These are phyloP conservation scores for Nyctanthes arbortristis DNA, from an alignment of 257 asterid species.

Conservation along the genomic window DNA sequence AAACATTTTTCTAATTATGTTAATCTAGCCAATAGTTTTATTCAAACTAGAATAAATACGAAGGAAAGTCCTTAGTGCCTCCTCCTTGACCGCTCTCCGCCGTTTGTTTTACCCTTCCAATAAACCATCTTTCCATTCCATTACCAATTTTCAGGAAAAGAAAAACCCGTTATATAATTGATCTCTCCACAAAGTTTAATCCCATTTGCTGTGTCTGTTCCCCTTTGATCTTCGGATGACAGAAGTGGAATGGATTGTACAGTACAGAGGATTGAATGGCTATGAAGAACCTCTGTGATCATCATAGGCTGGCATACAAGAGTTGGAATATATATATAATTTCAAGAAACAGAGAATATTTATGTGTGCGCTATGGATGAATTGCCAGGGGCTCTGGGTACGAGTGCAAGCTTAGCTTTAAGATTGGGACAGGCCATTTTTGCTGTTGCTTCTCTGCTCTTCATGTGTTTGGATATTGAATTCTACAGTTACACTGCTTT, in stretches of 20 bases:
- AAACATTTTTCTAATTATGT: background rate
- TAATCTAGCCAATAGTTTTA: no score
- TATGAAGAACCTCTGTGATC: slow-evolving; percentile 35
- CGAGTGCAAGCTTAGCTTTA: slow-evolving; percentile 89
- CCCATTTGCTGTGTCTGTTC: background rate
- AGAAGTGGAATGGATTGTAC: slow-evolving; percentile 39
- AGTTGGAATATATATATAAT: slow-evolving; percentile 10
- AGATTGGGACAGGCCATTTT: slow-evolving; percentile 84
- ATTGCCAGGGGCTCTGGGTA: slow-evolving; percentile 86
- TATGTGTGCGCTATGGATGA: slow-evolving; percentile 77
- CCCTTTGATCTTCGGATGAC: slow-evolving; percentile 25
- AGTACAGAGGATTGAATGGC: slow-evolving; percentile 40
- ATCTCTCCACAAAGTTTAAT: background rate
- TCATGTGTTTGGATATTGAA: slow-evolving; percentile 87
- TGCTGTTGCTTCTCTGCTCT: slow-evolving; percentile 85
- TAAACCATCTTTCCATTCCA: slow-evolving; percentile 13
- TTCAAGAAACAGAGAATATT: slow-evolving; percentile 3
- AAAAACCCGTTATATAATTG: background rate
- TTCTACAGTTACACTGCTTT: slow-evolving; percentile 95
- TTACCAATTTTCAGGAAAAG: background rate
- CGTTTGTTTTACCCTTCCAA: slow-evolving; percentile 14
- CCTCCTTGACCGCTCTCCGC: slow-evolving; percentile 29
- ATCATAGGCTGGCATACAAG: slow-evolving; percentile 1
- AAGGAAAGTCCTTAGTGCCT: slow-evolving; percentile 27
- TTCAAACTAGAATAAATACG: background rate